Conservation (phyloP, 345 rosid genomes). For the Kandelia obovata region DNA sequence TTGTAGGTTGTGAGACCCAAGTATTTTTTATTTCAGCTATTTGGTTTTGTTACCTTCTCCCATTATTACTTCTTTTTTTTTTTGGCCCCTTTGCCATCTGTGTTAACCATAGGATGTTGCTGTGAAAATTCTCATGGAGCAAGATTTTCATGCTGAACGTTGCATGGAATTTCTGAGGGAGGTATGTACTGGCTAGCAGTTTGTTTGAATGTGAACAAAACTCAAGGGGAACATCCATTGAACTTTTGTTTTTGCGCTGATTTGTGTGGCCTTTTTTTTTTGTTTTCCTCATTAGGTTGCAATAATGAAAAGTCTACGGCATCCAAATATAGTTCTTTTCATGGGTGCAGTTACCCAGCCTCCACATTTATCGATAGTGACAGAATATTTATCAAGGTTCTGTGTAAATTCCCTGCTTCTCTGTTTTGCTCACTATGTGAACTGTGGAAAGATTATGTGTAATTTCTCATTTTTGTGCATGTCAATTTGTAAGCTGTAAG, state of each 20-base stretch:
- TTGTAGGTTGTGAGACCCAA: no score
- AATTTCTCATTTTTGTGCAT: background rate
- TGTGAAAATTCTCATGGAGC: constrained; percentile 99
- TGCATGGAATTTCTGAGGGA: constrained; percentile 92
- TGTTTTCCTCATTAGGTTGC: constrained; percentile 57
- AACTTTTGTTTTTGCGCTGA: constrained; percentile 12
- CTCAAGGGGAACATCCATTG: background rate
- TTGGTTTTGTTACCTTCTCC: background rate
- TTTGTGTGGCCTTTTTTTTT: background rate
- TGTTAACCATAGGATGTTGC: constrained; percentile 83
- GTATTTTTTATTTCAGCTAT: no score
- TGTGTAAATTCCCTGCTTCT: background rate
- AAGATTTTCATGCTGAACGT: constrained; percentile 85
- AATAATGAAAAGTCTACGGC: constrained; percentile 95
- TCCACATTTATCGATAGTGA: constrained; percentile 94
- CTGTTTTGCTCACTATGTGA: background rate
- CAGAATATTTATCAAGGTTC: constrained; percentile 96
- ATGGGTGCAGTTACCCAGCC: constrained; percentile 99
- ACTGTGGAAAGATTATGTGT: background rate
- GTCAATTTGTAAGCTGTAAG: background rate
- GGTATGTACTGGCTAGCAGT: constrained; percentile 40
- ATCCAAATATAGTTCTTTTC: constrained; percentile 98
- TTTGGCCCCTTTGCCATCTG: background rate
- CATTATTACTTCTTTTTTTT: background rate
- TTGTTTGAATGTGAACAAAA: background rate